phyloP scores from a whole-genome alignment of 1,284 basidiomycete species.

The Malassezia psittaci region DNA sequence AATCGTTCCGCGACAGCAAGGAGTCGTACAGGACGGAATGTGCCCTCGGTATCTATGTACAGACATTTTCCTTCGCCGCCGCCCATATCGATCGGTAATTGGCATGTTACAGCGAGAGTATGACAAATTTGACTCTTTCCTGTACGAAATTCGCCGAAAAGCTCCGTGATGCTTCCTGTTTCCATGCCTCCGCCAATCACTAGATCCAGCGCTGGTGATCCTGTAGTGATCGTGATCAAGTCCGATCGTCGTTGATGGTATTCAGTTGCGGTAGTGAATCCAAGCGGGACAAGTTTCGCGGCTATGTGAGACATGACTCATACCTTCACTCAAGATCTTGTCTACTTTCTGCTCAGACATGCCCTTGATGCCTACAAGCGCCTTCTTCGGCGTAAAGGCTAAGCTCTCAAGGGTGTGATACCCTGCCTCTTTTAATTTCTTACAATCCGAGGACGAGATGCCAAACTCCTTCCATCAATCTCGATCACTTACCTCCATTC shows the following conservation, averaged over 20 bases:
- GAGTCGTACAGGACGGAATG: conserved; percentile 90
- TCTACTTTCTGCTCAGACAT: conserved; percentile 97
- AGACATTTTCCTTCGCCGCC: conserved; percentile 98
- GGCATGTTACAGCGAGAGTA: conserved; percentile 93
- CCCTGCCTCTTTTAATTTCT: conserved; percentile 88
- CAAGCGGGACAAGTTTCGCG: conserved; percentile 88
- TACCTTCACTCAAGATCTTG: conserved; percentile 71
- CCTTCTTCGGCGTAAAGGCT: conserved; percentile 94
- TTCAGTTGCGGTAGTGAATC: conserved; percentile 96
- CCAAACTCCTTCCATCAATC: conserved; percentile 60
- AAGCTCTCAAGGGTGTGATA: conserved; percentile 89
- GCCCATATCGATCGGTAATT: conserved; percentile 89
- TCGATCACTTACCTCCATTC: conserved; percentile 29
- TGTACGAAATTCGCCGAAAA: conserved; percentile 97
- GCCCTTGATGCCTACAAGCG: conserved; percentile 80
- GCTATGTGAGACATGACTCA: conserved; percentile 53
- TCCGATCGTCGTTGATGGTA: conserved; percentile 86
- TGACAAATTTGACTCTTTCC: conserved; percentile 98
- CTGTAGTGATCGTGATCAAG: conserved; percentile 91
- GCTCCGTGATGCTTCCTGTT: conserved; percentile 94
- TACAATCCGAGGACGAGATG: conserved; percentile 80
- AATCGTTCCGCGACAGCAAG: conserved; percentile 89
- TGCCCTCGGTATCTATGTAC: conserved; percentile 98
- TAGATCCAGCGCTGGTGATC: conserved; percentile 89
- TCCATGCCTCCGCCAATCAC: conserved; percentile 94